Percentiles rank a stretch among this genome's conserved stretches.
Evolutionary conservation across 2,329 filamentous ascomycete genomes (phyloP).

Genomic region (Colletotrichum euphorbiae): DNA sequence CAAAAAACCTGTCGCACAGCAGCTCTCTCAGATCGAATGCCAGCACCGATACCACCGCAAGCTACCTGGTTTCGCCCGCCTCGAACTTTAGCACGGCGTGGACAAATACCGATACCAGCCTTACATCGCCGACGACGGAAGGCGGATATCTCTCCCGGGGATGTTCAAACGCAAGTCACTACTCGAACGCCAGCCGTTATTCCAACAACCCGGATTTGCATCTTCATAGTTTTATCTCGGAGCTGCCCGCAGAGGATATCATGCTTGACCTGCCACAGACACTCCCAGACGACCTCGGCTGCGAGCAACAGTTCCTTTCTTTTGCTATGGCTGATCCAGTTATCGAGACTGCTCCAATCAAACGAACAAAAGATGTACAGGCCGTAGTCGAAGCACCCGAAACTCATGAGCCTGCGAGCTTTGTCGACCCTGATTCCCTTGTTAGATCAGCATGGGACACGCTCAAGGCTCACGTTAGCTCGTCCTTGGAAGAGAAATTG

Average conservation of each 20-base stretch:
- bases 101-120: conserved; percentile 55
- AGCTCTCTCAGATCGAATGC: conserved; percentile 61
- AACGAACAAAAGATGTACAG: conserved; percentile 41
- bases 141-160: conserved; percentile 46
- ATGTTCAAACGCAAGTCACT: conserved; percentile 42
- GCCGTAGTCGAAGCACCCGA: background rate
- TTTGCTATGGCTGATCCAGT: conserved; percentile 51
- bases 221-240: conserved; percentile 50
- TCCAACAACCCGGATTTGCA: conserved; percentile 37
- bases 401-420: conserved; percentile 40
- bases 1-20: conserved; percentile 59
- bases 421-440: conserved; percentile 52
- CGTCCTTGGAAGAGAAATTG: conserved; percentile 57
- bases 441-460: conserved; percentile 58
- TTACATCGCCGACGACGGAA: conserved; percentile 60
- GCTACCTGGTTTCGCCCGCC: conserved; percentile 60
- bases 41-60: conserved; percentile 52
- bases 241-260: conserved; percentile 58
- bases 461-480: conserved; percentile 58
- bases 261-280: conserved; percentile 47
- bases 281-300: conserved; percentile 44
- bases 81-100: conserved; percentile 58
- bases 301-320: conserved; percentile 52
- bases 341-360: conserved; percentile 49
- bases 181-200: conserved; percentile 43